Evolutionary conservation across 106 monocot species (phyloP), one percentile per base, ranked within the genome.

Genomic region (Apostasia ramifera): DNA sequence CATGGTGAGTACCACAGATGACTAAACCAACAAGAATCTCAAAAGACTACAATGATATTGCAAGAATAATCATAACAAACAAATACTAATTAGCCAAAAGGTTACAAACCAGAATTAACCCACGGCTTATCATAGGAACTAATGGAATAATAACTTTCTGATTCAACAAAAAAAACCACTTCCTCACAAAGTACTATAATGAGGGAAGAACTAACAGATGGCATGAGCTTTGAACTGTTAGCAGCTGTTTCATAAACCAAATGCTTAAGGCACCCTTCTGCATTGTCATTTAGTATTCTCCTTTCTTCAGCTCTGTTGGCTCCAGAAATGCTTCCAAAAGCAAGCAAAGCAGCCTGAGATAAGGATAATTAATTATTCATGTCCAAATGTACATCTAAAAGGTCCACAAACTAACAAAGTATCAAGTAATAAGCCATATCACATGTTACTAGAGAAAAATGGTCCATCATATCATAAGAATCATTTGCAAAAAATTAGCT

Each of bases 251-350:
- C 71, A 83, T 92, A 92, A 66, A 87, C 74, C 47, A 92, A 73
- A 13, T 66, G 70, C 69, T 71, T 78, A 49, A 97, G 84, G 58
- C 70, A 77, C 8, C 81, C 84, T 68, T 97, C 97, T 40, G 87
- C 97, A 77, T 63, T 70, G 6, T 64, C 61, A 63, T 73, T 73
- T 58, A 97, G 83, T 47, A 90, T 14, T 38, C 77, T 56, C 15
- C 60, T 84, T 40, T 82, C 77, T 60, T 83, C 75, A 60, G 83
- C 55, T 44, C 92, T 73, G 53, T 81, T 67, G 8, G 79, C 81
- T 71, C 97, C 97, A 80, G 81, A 82, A 57, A 97, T 89, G 73
- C 79, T 89, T 65, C 84, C 92, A 80, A 97, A 81, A 40, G 92
- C 89, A 87, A 83, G 85, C 45, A 97, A 73, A 60, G 82, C 82